These are phyloP conservation scores for Myrmaecium sp. DNA, from an alignment of 2,329 filamentous ascomycete species.

Conservation along the genomic window DNA sequence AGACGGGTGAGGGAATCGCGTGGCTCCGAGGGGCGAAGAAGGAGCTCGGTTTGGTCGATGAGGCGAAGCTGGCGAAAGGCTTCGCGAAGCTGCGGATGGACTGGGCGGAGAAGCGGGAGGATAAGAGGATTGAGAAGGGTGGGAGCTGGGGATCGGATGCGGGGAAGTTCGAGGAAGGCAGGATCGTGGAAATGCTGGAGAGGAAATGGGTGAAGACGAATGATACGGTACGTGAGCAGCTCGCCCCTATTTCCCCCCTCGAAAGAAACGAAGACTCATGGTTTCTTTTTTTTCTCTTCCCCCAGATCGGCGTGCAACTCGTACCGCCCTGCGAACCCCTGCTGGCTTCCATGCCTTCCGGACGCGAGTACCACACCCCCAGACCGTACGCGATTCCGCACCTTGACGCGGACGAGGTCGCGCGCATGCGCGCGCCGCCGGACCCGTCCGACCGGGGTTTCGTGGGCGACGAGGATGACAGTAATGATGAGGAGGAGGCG, in stretches of 20 bases:
- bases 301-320: constrained; percentile 59
- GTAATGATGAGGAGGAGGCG: constrained; percentile 19
- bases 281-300: constrained; percentile 1
- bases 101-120: constrained; percentile 61
- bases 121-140: constrained; percentile 60
- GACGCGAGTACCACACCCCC: constrained; percentile 65
- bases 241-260: not conserved
- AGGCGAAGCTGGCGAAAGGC: constrained; percentile 33
- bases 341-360: constrained; percentile 66
- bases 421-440: constrained; percentile 39
- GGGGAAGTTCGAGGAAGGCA: constrained; percentile 65
- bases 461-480: constrained; percentile 17
- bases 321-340: constrained; percentile 58
- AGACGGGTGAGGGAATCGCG: constrained; percentile 70
- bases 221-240: constrained; percentile 53
- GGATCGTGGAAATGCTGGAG: constrained; percentile 74
- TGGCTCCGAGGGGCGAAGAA: constrained; percentile 68
- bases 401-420: constrained; percentile 47
- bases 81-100: constrained; percentile 51
- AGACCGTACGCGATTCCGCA: constrained; percentile 49
- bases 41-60: constrained; percentile 46
- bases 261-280: constrained; percentile 2
- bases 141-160: constrained; percentile 64
- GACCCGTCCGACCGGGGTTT: constrained; percentile 28
- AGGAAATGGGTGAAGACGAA: constrained; percentile 86